phyloP scores from a whole-genome alignment of 2,329 filamentous ascomycete genomes.

The Whalleya microplaca region DNA sequence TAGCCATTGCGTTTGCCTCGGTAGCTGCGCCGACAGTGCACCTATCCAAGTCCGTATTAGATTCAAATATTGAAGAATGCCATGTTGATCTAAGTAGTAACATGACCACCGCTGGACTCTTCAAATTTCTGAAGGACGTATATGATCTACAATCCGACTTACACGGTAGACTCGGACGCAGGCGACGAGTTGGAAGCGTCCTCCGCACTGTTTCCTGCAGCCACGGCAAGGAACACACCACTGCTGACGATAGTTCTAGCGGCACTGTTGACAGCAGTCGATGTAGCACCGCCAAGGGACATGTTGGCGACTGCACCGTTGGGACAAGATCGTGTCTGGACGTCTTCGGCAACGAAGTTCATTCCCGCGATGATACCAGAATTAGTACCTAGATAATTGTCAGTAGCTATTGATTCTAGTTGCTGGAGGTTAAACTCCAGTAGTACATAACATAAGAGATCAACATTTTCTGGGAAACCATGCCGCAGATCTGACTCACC shows the following conservation, averaged over 20 bases:
- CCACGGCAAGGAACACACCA: conserved; percentile 54
- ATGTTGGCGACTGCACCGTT: conserved; percentile 31
- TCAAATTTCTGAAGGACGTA: too few relatives aligned
- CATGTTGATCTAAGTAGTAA: too few relatives aligned
- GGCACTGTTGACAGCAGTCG: conserved; percentile 49
- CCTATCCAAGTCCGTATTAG: too few relatives aligned
- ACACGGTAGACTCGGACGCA: conserved; percentile 47
- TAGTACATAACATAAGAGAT: too few relatives aligned
- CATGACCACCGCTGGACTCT: too few relatives aligned
- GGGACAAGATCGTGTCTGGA: conserved; percentile 23
- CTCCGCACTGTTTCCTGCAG: conserved; percentile 53
- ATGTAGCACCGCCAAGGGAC: conserved; percentile 28
- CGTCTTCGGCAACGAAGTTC: conserved; percentile 27
- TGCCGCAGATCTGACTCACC: conserved; percentile 34
- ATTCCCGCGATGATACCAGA: conserved; percentile 40
- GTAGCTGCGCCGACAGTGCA: conserved; percentile 55
- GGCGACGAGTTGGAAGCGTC: conserved; percentile 47
- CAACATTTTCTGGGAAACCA: too few relatives aligned
- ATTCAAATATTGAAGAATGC: too few relatives aligned
- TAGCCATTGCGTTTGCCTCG: conserved; percentile 38
- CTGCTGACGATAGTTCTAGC: conserved; percentile 46
- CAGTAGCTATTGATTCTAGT: too few relatives aligned
- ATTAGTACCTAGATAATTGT: too few relatives aligned
- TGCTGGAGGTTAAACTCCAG: too few relatives aligned
- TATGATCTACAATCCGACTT: too few relatives aligned